Percentiles rank a stretch among this genome's conserved stretches.
phyloP scores from a whole-genome alignment of 257 asterid genomes.

The Solanum virginianum region DNA sequence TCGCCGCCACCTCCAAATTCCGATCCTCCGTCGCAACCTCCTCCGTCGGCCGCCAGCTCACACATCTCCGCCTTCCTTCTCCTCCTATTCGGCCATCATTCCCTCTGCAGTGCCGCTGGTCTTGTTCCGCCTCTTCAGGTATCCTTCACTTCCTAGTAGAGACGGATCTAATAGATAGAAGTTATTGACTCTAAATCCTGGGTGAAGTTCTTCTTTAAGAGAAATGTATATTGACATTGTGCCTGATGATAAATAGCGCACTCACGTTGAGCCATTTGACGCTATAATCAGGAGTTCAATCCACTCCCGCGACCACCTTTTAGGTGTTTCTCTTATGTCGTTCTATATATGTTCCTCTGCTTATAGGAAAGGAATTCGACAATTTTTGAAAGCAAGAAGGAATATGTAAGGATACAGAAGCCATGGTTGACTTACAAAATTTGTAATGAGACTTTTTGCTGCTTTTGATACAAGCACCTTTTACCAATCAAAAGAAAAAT shows the following conservation, averaged over 20 bases:
- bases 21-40: neutral
- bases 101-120: neutral
- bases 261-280: neutral
- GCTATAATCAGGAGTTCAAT: neutral
- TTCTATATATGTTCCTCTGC: neutral
- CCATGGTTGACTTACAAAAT: no score
- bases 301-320: neutral
- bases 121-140: slow-evolving; percentile 1
- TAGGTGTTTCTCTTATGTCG: neutral
- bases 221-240: neutral
- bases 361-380: neutral
- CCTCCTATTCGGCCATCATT: neutral
- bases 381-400: no score
- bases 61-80: neutral
- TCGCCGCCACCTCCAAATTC: neutral
- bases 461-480: no score
- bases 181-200: neutral
- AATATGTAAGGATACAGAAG: no score
- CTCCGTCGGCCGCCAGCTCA: neutral
- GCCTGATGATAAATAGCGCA: neutral
- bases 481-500: neutral
- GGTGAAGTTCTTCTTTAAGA: neutral
- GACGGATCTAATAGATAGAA: neutral
- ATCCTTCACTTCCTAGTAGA: neutral
- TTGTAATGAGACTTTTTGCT: no score